Base-by-base conservation (phyloP, 1,139 yeast species). In the Suhomyces anneliseae region DNA sequence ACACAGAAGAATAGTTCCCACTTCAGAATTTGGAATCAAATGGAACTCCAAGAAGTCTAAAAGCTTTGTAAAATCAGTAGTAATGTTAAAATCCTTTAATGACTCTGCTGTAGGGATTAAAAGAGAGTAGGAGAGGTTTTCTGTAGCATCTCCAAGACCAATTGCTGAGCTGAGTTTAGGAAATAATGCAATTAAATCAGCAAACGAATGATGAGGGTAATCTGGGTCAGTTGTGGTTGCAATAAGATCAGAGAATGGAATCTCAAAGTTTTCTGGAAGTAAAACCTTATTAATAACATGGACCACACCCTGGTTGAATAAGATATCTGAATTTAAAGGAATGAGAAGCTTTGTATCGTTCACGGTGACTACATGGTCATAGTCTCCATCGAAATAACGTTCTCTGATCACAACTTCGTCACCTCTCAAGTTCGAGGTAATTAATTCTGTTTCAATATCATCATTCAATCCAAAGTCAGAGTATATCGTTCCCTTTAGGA, bases 301-400 rank as follows among this genome's bases (percentile, higher is more conserved):
- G 2, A 89, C 80, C 0, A 92, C 97, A 0, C 98, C 99, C 59
- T 87, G 85, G 51, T 81, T 83, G 62, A 88, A 92, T 14, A 93
- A 62, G 8, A 90, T 76, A 61, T 93, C 97, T 1, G 82, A 72
- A 50, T 81, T 76, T 43, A 74, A 71, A 0, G 74, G 72, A 2
- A 74, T 48, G 10, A 64, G 50, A 10, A 73, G 43, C 7, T 49
- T 44, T 1, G 74, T 66, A 35, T 57, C 54, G 52, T 72, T 70
- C 47, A 55, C 68, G 36, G 24, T 53, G 39, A 57, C 69, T 38
- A 66, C 57, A 36, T 66, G 66, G 43, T 62, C 62, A 4, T 56
- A 53, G 2, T 72, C 50, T 1, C 43, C 68, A 31, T 68, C 69
- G 32, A 66, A 56, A 19, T 50, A 51, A 4, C 51, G 49, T 35